Base-by-base conservation (phyloP, 768 basidiomycete genomes). In the Fomitopsis serialis region DNA sequence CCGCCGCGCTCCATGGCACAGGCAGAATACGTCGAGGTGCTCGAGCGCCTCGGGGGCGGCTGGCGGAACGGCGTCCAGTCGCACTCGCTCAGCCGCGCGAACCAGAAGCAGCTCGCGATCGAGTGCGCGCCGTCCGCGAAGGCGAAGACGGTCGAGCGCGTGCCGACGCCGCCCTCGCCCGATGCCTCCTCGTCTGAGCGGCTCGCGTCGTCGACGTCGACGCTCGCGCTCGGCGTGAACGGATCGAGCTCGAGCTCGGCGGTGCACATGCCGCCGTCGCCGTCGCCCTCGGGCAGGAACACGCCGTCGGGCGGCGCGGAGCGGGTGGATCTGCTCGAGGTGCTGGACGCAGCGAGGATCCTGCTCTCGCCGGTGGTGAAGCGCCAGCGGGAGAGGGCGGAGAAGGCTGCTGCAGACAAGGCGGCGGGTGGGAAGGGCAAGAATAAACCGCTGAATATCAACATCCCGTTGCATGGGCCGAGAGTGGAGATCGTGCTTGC, bases 1-100 rank as follows among this genome's bases (percentile, higher is more conserved):
- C 89, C 90, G 9, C 89, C 92, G 13, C 76, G 92, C 29, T 91
- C 89, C 12, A 90, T 93, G 86, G 84, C 87, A 0, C 92, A 95
- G 63, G 90, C 90, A 10, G 91, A 94, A 69, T 93, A 92, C 59
- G 73, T 91, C 54, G 92, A 95, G 67, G 76, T 90, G 8, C 74
- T 93, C 53, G 91, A 93, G 61, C 80, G 92, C 10, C 80, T 95
- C 42, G 84, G 88, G 0, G 69, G 77, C 9, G 85, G 89, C 0
- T 95, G 92, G 92, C 77, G 68, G 53, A 73, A 73, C 21, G 90
- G 89, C 7, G 66, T 78, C 12, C 78, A 80, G 54, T 77, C 83
- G 1, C 82, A 86, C 68, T 80, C 81, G 24, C 66, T 24, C 61
- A 70, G 50, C 32, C 57, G 59, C 25, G 66, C 66, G 13, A 72